Evolutionary conservation across 345 rosid species (phyloP).

Genomic region (Bretschneidera sinensis): DNA sequence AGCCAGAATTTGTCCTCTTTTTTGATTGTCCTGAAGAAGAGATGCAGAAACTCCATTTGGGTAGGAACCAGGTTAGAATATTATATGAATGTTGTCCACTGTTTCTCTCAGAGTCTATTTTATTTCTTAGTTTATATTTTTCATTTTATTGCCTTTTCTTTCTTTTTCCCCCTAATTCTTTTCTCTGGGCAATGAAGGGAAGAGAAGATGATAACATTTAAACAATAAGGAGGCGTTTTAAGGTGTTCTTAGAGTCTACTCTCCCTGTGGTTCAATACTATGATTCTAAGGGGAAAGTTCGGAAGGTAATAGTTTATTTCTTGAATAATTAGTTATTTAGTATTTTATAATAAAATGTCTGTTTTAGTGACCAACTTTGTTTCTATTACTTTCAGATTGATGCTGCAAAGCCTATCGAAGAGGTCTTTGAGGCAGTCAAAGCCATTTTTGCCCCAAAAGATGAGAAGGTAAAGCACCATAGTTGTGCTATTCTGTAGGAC

Average conservation of each 20-base stretch:
- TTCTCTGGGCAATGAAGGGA: slow-evolving; percentile 40
- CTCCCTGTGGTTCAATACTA: slow-evolving; percentile 53
- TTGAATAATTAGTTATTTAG: background rate
- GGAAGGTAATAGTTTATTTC: slow-evolving; percentile 36
- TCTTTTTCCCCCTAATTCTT: background rate
- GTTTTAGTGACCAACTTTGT: slow-evolving; percentile 4
- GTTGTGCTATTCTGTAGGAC: background rate
- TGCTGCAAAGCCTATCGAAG: slow-evolving; percentile 59
- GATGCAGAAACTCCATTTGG: slow-evolving; percentile 55
- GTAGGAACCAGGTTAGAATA: slow-evolving; percentile 62
- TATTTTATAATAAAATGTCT: background rate
- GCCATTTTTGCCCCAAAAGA: slow-evolving; percentile 37
- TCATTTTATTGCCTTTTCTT: background rate
- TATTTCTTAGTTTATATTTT: background rate
- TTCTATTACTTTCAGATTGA: slow-evolving; percentile 38
- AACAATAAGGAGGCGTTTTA: slow-evolving; percentile 56
- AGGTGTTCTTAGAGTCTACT: slow-evolving; percentile 55
- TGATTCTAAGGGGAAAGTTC: slow-evolving; percentile 52
- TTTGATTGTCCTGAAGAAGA: slow-evolving; percentile 63
- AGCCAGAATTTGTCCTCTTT: slow-evolving; percentile 54
- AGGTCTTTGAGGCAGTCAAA: slow-evolving; percentile 63
- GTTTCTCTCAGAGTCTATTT: background rate
- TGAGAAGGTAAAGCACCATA: slow-evolving; percentile 35
- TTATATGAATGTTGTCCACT: background rate
- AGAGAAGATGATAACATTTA: slow-evolving; percentile 75